Conservation (phyloP, 2,329 filamentous ascomycete genomes). For the Emmonsiellopsis sp. region DNA sequence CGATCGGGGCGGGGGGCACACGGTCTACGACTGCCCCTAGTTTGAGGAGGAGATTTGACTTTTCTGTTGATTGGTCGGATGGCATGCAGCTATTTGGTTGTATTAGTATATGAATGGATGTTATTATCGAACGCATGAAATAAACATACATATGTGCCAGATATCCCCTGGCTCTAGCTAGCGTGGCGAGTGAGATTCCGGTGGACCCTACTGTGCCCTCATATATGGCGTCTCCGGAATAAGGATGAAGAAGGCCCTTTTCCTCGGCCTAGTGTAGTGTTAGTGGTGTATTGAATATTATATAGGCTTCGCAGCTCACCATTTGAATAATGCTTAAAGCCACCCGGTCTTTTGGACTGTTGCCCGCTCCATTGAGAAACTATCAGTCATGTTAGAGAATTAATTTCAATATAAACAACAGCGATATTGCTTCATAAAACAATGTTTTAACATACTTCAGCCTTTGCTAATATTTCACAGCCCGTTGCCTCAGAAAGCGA, state of each 20-base stretch:
- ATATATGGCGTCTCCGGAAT: constrained; percentile 87
- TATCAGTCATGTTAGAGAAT: constrained; percentile 19
- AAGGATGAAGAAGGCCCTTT: constrained; percentile 63
- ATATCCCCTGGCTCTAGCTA: constrained; percentile 83
- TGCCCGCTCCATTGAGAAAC: constrained; percentile 90
- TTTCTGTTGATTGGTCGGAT: constrained; percentile 79
- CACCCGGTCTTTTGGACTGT: constrained; percentile 90
- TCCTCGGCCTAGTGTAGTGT: constrained; percentile 56
- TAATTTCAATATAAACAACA: neutral
- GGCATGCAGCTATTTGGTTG: constrained; percentile 65
- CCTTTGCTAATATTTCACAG: constrained; percentile 84
- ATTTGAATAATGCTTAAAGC: constrained; percentile 77
- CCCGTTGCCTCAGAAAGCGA: constrained; percentile 80
- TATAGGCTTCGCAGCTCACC: constrained; percentile 26
- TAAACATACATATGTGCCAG: constrained; percentile 69
- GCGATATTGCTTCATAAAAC: neutral
- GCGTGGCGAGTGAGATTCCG: constrained; percentile 83
- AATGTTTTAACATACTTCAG: constrained; percentile 49
- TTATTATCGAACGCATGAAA: neutral
- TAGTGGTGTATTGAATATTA: constrained; percentile 4
- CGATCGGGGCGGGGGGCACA: constrained; percentile 83
- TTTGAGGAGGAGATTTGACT: constrained; percentile 78
- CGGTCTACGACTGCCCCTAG: constrained; percentile 89
- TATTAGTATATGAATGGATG: neutral
- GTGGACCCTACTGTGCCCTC: constrained; percentile 96